phyloP scores from a whole-genome alignment of 805 yeast species.

The Maudiozyma serrabonitensis region DNA sequence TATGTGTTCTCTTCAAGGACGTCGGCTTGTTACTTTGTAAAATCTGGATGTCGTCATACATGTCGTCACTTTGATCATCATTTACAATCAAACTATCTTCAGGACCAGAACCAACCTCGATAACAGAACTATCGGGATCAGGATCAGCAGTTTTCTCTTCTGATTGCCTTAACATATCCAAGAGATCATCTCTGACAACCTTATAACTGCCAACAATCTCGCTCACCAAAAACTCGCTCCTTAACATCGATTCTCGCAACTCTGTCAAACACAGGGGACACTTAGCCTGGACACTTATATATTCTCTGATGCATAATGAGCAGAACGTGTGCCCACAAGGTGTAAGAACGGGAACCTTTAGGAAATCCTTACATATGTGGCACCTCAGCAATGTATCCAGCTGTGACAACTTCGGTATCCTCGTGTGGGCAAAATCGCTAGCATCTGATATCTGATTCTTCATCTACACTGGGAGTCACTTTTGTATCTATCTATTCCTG shows the following conservation, averaged over 20 bases:
- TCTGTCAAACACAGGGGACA: constrained; percentile 77
- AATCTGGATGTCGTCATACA: constrained; percentile 24
- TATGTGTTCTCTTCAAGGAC: constrained; percentile 3
- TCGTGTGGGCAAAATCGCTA: constrained; percentile 53
- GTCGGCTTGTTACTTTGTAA: constrained; percentile 20
- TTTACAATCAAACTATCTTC: constrained; percentile 6
- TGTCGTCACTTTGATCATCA: constrained; percentile 14
- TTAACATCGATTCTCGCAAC: constrained; percentile 57
- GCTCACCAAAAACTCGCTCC: constrained; percentile 60
- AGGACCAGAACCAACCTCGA: constrained; percentile 25
- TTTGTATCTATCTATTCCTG: background rate
- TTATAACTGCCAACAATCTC: constrained; percentile 52
- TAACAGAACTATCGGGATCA: constrained; percentile 12
- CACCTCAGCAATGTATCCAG: constrained; percentile 71
- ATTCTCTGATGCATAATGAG: constrained; percentile 72
- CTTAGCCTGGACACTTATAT: constrained; percentile 44
- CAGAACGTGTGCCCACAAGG: constrained; percentile 87
- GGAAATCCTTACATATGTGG: constrained; percentile 78
- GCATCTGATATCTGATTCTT: constrained; percentile 43
- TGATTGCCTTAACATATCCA: background rate
- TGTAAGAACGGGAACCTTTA: constrained; percentile 71
- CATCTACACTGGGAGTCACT: constrained; percentile 5
- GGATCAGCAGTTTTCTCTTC: background rate
- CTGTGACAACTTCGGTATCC: constrained; percentile 44
- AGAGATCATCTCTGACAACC: constrained; percentile 26